phyloP scores from a whole-genome alignment of 2,329 filamentous ascomycete genomes.

The Calonectria fujianensis region DNA sequence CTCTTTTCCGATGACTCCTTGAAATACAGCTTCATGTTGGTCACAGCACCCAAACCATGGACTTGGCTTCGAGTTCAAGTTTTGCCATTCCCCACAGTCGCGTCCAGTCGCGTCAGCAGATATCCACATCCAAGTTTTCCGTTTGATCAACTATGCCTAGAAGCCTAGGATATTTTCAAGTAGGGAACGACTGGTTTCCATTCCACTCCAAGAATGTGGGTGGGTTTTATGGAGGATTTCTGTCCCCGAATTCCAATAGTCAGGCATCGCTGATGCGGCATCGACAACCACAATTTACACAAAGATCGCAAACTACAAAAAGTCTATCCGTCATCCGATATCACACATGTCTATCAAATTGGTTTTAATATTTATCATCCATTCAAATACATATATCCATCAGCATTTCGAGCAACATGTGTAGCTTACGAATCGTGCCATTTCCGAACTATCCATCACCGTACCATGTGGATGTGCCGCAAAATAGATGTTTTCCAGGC shows the following conservation, averaged over 20 bases:
- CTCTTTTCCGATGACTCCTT: background rate
- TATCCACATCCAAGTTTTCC: background rate
- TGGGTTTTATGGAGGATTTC: background rate
- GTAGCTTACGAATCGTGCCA: background rate
- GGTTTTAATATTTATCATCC: background rate
- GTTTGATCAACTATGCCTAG: background rate
- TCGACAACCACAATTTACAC: background rate
- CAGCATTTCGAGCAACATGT: too few species aligned
- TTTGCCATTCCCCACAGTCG: background rate
- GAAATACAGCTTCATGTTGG: background rate
- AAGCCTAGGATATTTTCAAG: background rate
- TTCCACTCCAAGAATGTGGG: background rate
- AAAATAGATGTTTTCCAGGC: background rate
- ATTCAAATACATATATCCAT: background rate
- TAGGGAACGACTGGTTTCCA: background rate
- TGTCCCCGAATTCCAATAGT: background rate
- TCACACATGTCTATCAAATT: background rate
- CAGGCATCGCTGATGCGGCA: background rate
- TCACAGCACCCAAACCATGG: too few species aligned
- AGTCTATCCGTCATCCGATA: background rate
- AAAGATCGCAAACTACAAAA: background rate
- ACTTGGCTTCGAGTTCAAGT: background rate
- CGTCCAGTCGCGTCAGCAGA: background rate
- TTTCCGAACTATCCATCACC: background rate
- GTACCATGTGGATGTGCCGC: background rate